Conservation (phyloP, 2,329 filamentous ascomycete species). For the Fusarium sp. region DNA sequence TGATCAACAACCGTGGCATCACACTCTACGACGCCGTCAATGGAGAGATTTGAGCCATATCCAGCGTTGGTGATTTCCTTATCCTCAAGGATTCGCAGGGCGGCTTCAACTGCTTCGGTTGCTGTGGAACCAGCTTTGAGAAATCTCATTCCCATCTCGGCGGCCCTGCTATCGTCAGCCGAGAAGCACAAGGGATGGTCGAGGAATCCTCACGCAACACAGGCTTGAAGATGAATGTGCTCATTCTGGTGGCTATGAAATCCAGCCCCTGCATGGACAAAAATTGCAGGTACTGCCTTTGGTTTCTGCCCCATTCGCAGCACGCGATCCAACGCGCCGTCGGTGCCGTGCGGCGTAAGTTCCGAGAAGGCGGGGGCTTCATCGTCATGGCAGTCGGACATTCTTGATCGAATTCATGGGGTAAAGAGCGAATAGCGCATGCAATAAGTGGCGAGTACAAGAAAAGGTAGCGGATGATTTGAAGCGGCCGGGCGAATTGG, state of each 20-base stretch:
- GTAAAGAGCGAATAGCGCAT: neutral
- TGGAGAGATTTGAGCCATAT: slow-evolving; percentile 92
- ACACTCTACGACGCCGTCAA: slow-evolving; percentile 92
- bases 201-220: slow-evolving; percentile 77
- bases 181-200: neutral
- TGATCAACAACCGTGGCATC: slow-evolving; percentile 96
- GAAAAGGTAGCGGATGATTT: neutral
- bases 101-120: slow-evolving; percentile 89
- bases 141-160: slow-evolving; percentile 84
- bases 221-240: slow-evolving; percentile 83
- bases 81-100: slow-evolving; percentile 89
- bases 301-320: slow-evolving; percentile 51
- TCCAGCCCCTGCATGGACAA: slow-evolving; percentile 94
- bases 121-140: slow-evolving; percentile 83
- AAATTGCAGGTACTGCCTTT: slow-evolving; percentile 76
- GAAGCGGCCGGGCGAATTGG: slow-evolving; percentile 1
- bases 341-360: slow-evolving; percentile 58
- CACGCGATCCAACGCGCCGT: slow-evolving; percentile 58
- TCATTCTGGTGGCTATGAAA: slow-evolving; percentile 94
- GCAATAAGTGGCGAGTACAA: neutral
- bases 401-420: slow-evolving; percentile 46
- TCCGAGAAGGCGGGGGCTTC: slow-evolving; percentile 57
- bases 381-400: slow-evolving; percentile 48
- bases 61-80: slow-evolving; percentile 97
- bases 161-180: slow-evolving; percentile 70